Evolutionary conservation across 2,329 filamentous ascomycete species (phyloP).

Genomic region (Alternaria angustiovoidea): DNA sequence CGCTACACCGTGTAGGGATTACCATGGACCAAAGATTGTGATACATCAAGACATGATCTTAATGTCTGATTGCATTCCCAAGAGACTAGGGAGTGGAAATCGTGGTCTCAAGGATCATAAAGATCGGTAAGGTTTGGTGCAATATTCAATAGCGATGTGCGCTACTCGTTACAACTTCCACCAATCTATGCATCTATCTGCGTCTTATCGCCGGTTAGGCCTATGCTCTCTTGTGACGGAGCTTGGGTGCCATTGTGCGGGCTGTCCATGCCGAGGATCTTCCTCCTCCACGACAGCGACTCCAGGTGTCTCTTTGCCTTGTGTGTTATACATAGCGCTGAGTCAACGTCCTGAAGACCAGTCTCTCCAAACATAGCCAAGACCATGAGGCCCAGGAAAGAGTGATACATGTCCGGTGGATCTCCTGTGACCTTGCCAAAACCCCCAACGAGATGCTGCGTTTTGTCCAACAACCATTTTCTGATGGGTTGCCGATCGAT

Average conservation of each 20-base stretch:
- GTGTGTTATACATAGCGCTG: conserved; percentile 76
- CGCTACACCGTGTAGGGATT: background rate
- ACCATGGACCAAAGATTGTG: background rate
- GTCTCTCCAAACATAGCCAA: conserved; percentile 76
- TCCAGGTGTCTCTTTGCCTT: conserved; percentile 55
- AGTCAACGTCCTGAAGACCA: conserved; percentile 75
- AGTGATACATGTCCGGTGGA: conserved; percentile 78
- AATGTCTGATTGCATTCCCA: background rate
- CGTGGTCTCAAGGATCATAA: background rate
- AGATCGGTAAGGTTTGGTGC: background rate
- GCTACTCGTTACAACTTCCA: background rate
- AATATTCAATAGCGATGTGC: background rate
- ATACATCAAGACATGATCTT: background rate
- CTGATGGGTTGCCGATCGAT: conserved; percentile 68
- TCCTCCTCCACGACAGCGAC: conserved; percentile 47
- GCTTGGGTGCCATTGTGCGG: background rate
- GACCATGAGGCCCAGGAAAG: conserved; percentile 84
- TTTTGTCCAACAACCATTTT: conserved; percentile 83
- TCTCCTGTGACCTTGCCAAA: conserved; percentile 58
- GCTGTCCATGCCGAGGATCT: conserved; percentile 24
- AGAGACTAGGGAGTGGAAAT: background rate
- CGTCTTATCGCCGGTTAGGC: conserved; percentile 6
- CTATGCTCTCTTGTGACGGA: conserved; percentile 6
- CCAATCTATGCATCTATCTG: conserved; percentile 10
- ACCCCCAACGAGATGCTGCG: conserved; percentile 78